phyloP scores from a whole-genome alignment of 2,329 filamentous ascomycete genomes.

The Orbilia oligospora region DNA sequence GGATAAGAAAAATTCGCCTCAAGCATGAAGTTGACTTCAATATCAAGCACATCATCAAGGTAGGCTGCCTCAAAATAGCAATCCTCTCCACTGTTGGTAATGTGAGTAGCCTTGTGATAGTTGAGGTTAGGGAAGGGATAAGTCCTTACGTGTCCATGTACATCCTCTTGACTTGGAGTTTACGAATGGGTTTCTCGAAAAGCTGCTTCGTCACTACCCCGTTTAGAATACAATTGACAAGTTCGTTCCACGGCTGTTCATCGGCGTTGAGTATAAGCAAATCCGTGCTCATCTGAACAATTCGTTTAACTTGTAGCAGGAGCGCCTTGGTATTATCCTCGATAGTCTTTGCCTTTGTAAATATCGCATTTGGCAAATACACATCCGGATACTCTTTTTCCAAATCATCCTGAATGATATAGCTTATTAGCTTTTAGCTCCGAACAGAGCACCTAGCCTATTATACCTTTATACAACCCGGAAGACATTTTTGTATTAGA shows the following conservation, averaged over 20 bases:
- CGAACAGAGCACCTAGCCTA: neutral
- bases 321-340: neutral
- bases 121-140: neutral
- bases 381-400: neutral
- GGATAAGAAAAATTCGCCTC: slow-evolving; percentile 1
- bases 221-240: slow-evolving; percentile 1
- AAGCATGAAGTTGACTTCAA: neutral
- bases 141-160: neutral
- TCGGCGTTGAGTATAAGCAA: slow-evolving; percentile 10
- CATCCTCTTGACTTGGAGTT: slow-evolving; percentile 6
- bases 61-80: neutral
- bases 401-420: neutral
- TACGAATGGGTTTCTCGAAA: slow-evolving; percentile 7
- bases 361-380: neutral
- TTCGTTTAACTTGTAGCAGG: slow-evolving; percentile 5
- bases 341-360: neutral
- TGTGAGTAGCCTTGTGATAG: neutral
- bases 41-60: slow-evolving; percentile 5
- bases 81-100: neutral
- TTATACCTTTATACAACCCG: neutral
- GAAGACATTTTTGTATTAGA: slow-evolving; percentile 3
- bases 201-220: neutral
- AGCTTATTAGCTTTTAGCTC: neutral
- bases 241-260: slow-evolving; percentile 1
- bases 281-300: slow-evolving; percentile 10